Evolutionary conservation across 2,329 filamentous ascomycete genomes (phyloP).

Genomic region (Hypoxylon sp.): DNA sequence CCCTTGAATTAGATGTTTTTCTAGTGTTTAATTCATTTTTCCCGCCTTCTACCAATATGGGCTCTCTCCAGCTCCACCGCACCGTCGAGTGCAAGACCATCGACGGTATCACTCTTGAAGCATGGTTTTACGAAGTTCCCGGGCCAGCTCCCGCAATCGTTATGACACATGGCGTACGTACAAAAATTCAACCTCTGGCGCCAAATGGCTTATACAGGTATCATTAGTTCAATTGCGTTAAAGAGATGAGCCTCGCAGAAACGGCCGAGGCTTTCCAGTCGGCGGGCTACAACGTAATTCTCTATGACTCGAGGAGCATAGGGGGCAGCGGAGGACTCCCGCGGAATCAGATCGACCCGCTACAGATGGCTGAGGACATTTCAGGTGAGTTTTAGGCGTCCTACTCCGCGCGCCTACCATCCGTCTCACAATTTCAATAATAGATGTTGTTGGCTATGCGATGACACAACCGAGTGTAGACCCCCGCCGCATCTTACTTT

Average conservation of each 20-base stretch:
- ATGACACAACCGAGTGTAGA: conserved; percentile 41
- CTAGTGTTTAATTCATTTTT: background rate
- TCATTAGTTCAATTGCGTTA: conserved; percentile 50
- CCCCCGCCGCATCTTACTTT: conserved; percentile 36
- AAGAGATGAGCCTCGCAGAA: conserved; percentile 48
- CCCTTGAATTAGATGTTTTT: background rate
- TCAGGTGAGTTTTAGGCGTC: conserved; percentile 24
- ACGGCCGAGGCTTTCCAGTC: conserved; percentile 44
- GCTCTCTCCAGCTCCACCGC: conserved; percentile 5
- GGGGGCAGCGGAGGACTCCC: conserved; percentile 47
- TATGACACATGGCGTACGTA: conserved; percentile 49
- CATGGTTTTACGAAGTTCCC: conserved; percentile 36
- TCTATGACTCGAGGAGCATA: conserved; percentile 48
- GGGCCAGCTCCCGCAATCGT: conserved; percentile 43
- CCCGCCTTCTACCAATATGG: background rate
- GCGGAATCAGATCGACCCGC: conserved; percentile 46
- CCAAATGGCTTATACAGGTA: background rate
- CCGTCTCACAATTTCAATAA: background rate
- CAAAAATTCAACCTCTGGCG: background rate
- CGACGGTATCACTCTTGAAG: conserved; percentile 44
- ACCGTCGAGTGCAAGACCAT: conserved; percentile 45
- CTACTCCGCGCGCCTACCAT: background rate
- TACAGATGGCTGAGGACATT: conserved; percentile 40
- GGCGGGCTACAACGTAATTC: conserved; percentile 43
- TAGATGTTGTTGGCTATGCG: conserved; percentile 40